Base-by-base conservation (phyloP, 1,284 basidiomycete species). In the Pseudozyma pruni region DNA sequence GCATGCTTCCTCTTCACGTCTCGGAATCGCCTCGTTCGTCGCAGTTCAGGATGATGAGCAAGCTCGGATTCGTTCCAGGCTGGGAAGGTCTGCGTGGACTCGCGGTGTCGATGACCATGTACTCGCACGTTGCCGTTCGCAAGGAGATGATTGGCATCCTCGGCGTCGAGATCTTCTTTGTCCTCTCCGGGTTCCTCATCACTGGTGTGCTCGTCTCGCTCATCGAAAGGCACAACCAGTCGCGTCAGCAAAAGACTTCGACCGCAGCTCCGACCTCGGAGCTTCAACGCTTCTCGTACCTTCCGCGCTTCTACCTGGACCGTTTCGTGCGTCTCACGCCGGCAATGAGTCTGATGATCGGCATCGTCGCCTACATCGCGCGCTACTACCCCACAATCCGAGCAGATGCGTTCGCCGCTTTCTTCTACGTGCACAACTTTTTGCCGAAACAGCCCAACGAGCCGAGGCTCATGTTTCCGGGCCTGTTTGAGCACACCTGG, bases 111-210 rank as follows among this genome's bases (percentile, higher is more conserved):
- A 43, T 60, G 4, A 49, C 52, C 33, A 60, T 55, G 51, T 33
- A 55, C 2, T 67, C 56, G 25, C 63, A 67, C 29, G 56, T 67
- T 6, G 34, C 54, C 6, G 40, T 42, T 11, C 23, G 38, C n/a
- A 70, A 57, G 27, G 53, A 66, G 29, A 70, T 56, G 53, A 38
- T 70, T 2, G 67, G 67, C 13, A 60, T 42, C 14, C 38, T 60
- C 5, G 67, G 67, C 29, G 67, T 70, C 8, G 55, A 35, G 6
- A 48, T 66, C 41, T 70, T 70, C 32, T 70, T 70, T 25, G 67
- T 64, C 16, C 60, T 70, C 1, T 59, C 55, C 4, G 67, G 67
- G 3, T 70, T 64, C 50, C 53, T 70, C 42, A 70, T 70, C 51
- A 70, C 67, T 3, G 67, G 67, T 10, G 63, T 70, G 11, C 60